These are phyloP conservation scores for Diaporthe citrichinensis DNA, from an alignment of 2,329 filamentous ascomycete genomes.

Conservation along the genomic window DNA sequence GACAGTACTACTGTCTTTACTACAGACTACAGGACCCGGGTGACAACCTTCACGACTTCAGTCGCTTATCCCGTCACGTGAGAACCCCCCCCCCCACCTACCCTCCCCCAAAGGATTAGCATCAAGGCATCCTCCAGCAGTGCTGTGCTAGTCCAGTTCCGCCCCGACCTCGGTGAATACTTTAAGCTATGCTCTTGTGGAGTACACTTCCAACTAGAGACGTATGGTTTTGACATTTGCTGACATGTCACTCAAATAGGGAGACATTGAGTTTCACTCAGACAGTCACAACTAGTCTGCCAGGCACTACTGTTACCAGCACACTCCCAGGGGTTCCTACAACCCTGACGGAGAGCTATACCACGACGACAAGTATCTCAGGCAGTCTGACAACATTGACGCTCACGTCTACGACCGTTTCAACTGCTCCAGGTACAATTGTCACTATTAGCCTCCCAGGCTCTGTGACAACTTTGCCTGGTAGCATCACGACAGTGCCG, in stretches of 20 bases:
- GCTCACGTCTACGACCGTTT: constrained; percentile 39
- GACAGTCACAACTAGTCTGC: neutral
- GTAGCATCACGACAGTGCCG: constrained; percentile 23
- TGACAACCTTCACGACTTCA: constrained; percentile 17
- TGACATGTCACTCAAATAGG: neutral
- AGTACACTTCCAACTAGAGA: neutral
- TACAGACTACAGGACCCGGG: constrained; percentile 9
- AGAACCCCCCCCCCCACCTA: neutral
- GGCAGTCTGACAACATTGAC: constrained; percentile 31
- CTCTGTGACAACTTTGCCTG: constrained; percentile 43
- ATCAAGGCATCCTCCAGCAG: neutral
- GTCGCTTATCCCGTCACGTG: constrained; percentile 15
- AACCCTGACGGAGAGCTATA: constrained; percentile 40
- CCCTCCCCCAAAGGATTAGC: neutral
- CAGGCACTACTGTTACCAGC: neutral
- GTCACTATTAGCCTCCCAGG: constrained; percentile 39
- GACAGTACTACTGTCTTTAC: constrained; percentile 21
- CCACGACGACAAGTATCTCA: constrained; percentile 36
- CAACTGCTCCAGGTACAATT: constrained; percentile 29
- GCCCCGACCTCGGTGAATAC: neutral
- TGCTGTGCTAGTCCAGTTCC: neutral
- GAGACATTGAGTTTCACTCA: constrained; percentile 8
- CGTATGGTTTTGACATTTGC: neutral
- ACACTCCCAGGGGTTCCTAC: constrained; percentile 26
- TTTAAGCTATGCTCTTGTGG: neutral